Evolutionary conservation across 768 basidiomycete species (phyloP).

Genomic region (Termitomyces sp.): DNA sequence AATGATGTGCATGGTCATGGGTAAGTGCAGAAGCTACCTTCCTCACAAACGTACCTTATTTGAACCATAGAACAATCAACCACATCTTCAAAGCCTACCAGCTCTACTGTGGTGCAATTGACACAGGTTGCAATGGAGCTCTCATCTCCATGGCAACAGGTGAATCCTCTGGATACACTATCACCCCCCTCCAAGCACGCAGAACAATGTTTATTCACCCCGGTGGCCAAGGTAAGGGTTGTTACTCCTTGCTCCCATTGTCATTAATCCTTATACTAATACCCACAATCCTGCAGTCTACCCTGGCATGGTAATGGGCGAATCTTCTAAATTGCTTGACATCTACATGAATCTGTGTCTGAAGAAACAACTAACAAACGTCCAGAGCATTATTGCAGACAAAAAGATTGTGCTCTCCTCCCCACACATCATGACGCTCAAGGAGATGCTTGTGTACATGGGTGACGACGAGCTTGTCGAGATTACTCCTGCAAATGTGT

Average conservation of each 20-base stretch:
- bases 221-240: constrained; percentile 29
- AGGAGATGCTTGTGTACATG: constrained; percentile 44
- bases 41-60: not conserved
- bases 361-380: too few species aligned
- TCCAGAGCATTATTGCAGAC: constrained; percentile 40
- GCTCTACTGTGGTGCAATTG: constrained; percentile 34
- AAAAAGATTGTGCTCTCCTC: constrained; percentile 44
- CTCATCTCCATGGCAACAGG: constrained; percentile 42
- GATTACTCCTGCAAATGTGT: too few species aligned
- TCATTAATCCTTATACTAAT: too few species aligned
- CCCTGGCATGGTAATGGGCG: too few species aligned
- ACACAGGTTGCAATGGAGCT: constrained; percentile 42
- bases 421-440: constrained; percentile 36
- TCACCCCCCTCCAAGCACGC: constrained; percentile 43
- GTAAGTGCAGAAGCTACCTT: constrained; percentile 15
- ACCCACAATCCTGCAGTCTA: too few species aligned
- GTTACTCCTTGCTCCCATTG: constrained; percentile 16
- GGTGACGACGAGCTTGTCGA: constrained; percentile 43
- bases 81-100: too few species aligned
- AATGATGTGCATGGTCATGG: constrained; percentile 48
- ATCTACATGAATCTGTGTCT: too few species aligned
- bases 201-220: constrained; percentile 41
- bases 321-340: too few species aligned
- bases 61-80: constrained; percentile 33
- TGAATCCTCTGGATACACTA: constrained; percentile 40